Conservation (phyloP, 169 alveolate genomes). For the Theileria sp. region DNA sequence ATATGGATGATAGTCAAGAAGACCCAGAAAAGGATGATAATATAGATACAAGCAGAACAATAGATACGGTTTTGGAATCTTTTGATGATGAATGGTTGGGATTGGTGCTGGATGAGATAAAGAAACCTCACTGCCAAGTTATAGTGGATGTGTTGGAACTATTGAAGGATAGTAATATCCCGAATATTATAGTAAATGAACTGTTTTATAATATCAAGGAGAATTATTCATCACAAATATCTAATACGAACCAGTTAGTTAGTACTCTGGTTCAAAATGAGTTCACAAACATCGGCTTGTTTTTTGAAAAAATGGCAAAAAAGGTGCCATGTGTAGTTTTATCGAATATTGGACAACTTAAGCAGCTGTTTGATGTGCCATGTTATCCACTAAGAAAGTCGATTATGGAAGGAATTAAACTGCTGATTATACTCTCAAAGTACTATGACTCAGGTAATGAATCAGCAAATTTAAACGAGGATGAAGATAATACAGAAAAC, state of each 20-base stretch:
- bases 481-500: not conserved
- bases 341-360: constrained; percentile 28
- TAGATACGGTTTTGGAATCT: not conserved
- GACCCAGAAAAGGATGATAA: not conserved
- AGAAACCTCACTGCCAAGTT: constrained; percentile 59
- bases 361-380: constrained; percentile 62
- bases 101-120: constrained; percentile 54
- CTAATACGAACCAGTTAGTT: constrained; percentile 51
- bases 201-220: constrained; percentile 55
- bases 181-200: constrained; percentile 63
- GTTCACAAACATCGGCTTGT: constrained; percentile 60
- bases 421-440: constrained; percentile 39
- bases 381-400: constrained; percentile 62
- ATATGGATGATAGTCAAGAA: not conserved
- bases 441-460: constrained; percentile 16
- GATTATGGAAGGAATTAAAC: constrained; percentile 45
- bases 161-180: constrained; percentile 58
- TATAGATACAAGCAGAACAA: not conserved
- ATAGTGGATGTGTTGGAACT: constrained; percentile 67
- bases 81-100: constrained; percentile 47
- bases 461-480: not conserved
- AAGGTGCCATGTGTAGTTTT: constrained; percentile 41
- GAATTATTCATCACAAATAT: constrained; percentile 52
- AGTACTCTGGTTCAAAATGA: constrained; percentile 57
- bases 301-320: constrained; percentile 44